These are phyloP conservation scores for Botryosphaeria agaves DNA, from an alignment of 2,329 filamentous ascomycete species.

Conservation along the genomic window DNA sequence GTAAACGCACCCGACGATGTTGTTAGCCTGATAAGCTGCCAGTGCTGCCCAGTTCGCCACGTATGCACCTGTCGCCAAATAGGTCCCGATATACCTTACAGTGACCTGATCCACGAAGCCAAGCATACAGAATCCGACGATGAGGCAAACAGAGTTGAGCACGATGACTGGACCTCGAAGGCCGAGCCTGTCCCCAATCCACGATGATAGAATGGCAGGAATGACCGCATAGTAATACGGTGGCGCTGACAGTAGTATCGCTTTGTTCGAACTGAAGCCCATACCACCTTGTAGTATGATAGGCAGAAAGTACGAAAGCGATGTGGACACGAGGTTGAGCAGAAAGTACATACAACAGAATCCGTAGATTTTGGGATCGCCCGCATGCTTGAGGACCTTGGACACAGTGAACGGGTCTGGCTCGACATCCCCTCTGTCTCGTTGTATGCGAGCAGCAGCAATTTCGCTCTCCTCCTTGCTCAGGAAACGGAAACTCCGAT, in stretches of 20 bases:
- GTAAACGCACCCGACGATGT: constrained; percentile 27
- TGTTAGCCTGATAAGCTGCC: constrained; percentile 45
- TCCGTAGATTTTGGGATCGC: constrained; percentile 44
- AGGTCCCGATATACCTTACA: constrained; percentile 47
- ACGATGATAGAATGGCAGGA: constrained; percentile 44
- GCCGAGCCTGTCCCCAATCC: constrained; percentile 42
- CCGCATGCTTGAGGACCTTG: constrained; percentile 38
- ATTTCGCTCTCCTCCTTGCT: constrained; percentile 36
- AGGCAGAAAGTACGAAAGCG: constrained; percentile 47
- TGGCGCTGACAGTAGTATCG: constrained; percentile 46
- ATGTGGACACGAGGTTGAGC: constrained; percentile 48
- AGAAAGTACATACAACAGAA: constrained; percentile 50
- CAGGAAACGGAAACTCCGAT: constrained; percentile 40
- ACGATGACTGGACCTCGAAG: constrained; percentile 44
- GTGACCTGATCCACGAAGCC: constrained; percentile 42
- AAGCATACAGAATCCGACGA: constrained; percentile 47
- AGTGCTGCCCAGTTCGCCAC: constrained; percentile 53
- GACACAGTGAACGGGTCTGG: constrained; percentile 37
- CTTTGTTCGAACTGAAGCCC: constrained; percentile 22
- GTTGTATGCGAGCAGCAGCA: constrained; percentile 39
- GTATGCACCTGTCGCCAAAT: constrained; percentile 49
- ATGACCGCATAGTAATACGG: constrained; percentile 52
- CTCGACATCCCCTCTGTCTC: constrained; percentile 42
- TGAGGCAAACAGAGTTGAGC: constrained; percentile 46
- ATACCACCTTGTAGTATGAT: constrained; percentile 23